Base-by-base conservation (phyloP, 2,329 filamentous ascomycete species). In the Alternaria arbusti region DNA sequence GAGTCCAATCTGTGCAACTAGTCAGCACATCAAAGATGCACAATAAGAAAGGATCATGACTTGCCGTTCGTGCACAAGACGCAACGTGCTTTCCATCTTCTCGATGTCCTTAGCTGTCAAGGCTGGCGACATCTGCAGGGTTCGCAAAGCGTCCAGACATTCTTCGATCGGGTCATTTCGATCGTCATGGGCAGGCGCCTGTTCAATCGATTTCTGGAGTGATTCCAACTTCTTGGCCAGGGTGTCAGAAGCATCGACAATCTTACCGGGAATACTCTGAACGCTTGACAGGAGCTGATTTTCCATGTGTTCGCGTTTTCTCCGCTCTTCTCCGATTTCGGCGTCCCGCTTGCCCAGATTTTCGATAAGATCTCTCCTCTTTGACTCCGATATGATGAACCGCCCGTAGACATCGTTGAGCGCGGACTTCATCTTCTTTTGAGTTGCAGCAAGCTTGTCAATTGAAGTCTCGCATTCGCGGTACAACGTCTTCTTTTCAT, bases 1-100 rank as follows among this genome's bases (percentile, higher is more conserved):
- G 68, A 59, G n/a, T 67, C 57, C 12, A 77, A 43, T 5, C 74
- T 77, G 9, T 52, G 13, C 4, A 5, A 13, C 10, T 1, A 43
- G 47, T 75, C 28, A 72, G 59, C 17, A 55, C 12, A 12, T 22
- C 9, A 8, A 20, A 22, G 20, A 22, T 17, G 17, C 6, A 40
- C 22, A 3, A 40, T 17, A n/a, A 11, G 8, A 23, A n/a, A 23
- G 13, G 15, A 52, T 6, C 30, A 22, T 32, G 17, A n/a, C 69
- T 63, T 51, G 74, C 75, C 63, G 66, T 32, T 76, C 58, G 23
- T 70, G 54, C 6, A 77, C 26, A 23, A 57, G 70, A 12, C 61
- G 65, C 17, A 78, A 50, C 66, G 74, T 75, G 9, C 32, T 32
- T 49, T 78, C 71, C 3, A 66, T 68, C 43, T 72, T 73, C 11